Percentiles rank a stretch among this genome's conserved stretches.
Conservation (phyloP, 192 early-diverging fungal genomes). For the Rhizophagus clarus region DNA sequence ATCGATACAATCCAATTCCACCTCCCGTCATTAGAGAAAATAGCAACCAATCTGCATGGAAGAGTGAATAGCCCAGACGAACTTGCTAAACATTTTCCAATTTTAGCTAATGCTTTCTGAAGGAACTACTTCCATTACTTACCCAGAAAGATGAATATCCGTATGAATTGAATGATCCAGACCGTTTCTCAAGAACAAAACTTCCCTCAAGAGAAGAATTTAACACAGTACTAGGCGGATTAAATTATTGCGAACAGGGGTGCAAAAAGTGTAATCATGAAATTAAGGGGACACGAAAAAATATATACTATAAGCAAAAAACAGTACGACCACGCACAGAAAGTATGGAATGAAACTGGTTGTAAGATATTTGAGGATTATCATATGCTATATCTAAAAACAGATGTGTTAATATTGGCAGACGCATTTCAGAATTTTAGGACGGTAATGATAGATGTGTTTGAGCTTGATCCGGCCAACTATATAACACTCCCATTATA, state of each 20-base stretch:
- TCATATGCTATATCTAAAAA: background rate
- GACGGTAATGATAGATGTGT: background rate
- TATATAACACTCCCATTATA: background rate
- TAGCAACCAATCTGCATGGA: slow-evolving; percentile 2
- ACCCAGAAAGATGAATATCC: slow-evolving; percentile 4
- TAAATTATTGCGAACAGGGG: slow-evolving; percentile 8
- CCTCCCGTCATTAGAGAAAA: background rate
- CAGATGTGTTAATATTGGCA: slow-evolving; percentile 9
- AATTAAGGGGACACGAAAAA: too few relatives aligned
- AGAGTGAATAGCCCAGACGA: slow-evolving; percentile 10
- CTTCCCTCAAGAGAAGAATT: slow-evolving; percentile 6
- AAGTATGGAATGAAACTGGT: background rate
- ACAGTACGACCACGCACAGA: background rate
- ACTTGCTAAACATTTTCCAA: slow-evolving; percentile 9
- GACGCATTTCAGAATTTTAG: background rate
- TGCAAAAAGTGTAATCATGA: too few relatives aligned
- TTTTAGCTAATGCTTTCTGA: slow-evolving; percentile 1
- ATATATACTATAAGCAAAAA: slow-evolving; percentile 1
- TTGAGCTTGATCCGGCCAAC: background rate
- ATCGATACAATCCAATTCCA: slow-evolving; percentile 8
- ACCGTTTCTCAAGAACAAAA: background rate
- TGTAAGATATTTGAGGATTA: slow-evolving; percentile 6
- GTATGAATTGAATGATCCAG: background rate
- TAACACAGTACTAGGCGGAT: slow-evolving; percentile 3
- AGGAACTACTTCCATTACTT: slow-evolving; percentile 1